Base-by-base conservation (phyloP, 2,329 filamentous ascomycete genomes). In the Plenodomus lindquistii region DNA sequence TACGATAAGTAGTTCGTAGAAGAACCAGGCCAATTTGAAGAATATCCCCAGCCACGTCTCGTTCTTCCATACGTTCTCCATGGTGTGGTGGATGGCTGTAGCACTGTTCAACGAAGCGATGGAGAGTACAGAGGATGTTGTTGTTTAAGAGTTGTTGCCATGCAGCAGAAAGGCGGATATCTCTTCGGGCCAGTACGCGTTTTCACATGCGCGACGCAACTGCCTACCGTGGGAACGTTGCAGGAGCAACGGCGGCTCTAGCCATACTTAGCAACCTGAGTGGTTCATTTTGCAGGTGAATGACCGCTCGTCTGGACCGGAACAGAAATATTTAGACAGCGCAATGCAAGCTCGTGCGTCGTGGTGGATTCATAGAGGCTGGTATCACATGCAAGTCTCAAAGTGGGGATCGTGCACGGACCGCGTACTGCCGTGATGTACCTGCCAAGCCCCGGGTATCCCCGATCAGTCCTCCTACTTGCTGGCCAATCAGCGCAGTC, bases 161-260 rank as follows among this genome's bases (percentile, higher is more conserved):
- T 62, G 47, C 37, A 57, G 60, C 42, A 47, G 42, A 42, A 44
- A 47, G 40, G 27, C 11, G 46, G 46, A 43, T 42, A 29, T 52
- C 37, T 40, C 35, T 55, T 40, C 45, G 42, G 42, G 29, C 41
- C 24, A 34, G 42, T 31, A 44, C 44, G 22, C 42, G 44, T 53
- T 59, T 58, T 60, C 57, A 60, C 57, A 59, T 57, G 54, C 51
- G 46, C 42, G 46, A 40, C 41, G 40, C 41, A 42, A 45, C 15
- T 31, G 18, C 37, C 31, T 40, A 44, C 41, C 50, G 46, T 53
- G 46, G 37, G 21, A 38, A 44, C 27, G 42, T 13, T 44, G 48
- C 42, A 22, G 44, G 45, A 31, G 27, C 27, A 13, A 31, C 27
- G 27, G 9, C 27, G 27, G 27, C 27, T 31, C n/a, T 31, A 15